These are phyloP conservation scores for Helicocarpus griseus DNA, from an alignment of 2,329 filamentous ascomycete genomes.

Conservation along the genomic window DNA sequence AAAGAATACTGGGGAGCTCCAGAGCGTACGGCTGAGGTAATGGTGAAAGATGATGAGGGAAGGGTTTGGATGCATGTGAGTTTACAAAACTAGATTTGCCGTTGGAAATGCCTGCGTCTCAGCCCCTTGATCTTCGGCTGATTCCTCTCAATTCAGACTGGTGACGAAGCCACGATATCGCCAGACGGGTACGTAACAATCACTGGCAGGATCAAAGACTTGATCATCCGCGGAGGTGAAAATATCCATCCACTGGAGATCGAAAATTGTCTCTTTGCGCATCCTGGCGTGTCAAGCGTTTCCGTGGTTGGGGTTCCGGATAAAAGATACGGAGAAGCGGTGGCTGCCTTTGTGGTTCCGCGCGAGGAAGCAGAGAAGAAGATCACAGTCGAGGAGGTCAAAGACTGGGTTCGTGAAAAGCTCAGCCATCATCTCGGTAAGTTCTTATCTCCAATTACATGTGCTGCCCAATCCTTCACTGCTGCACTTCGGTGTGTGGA, in stretches of 20 bases:
- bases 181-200: conserved; percentile 74
- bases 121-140: neutral
- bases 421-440: conserved; percentile 61
- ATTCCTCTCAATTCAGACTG: conserved; percentile 46
- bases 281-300: conserved; percentile 61
- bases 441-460: conserved; percentile 16
- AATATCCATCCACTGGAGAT: conserved; percentile 93
- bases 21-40: conserved; percentile 57
- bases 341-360: conserved; percentile 70
- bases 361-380: conserved; percentile 30
- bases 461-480: neutral
- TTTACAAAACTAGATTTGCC: conserved; percentile 4
- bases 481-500: neutral
- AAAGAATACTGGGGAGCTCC: conserved; percentile 79
- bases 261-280: conserved; percentile 74
- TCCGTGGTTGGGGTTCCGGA: conserved; percentile 79
- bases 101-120: neutral
- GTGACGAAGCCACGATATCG: conserved; percentile 85
- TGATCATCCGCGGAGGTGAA: conserved; percentile 90
- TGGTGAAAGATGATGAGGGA: conserved; percentile 46
- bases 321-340: conserved; percentile 72
- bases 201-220: conserved; percentile 84
- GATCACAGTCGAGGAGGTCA: conserved; percentile 51
- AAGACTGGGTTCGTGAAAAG: conserved; percentile 60
- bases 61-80: conserved; percentile 67